These are phyloP conservation scores for Tulasnella calospora DNA, from an alignment of 768 basidiomycete species.

Conservation along the genomic window DNA sequence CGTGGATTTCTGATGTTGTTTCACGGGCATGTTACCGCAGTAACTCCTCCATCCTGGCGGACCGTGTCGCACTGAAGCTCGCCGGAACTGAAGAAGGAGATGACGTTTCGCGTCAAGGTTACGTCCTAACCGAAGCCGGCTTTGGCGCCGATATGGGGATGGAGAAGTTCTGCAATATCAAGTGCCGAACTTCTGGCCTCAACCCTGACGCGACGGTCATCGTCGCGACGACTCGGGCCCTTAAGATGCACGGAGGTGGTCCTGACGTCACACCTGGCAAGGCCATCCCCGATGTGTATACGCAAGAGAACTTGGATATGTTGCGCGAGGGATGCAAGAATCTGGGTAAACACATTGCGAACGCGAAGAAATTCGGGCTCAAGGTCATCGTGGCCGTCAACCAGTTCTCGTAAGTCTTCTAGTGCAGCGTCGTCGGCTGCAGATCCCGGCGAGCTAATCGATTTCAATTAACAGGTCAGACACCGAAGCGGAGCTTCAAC, in stretches of 20 bases:
- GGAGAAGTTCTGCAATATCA: conserved; percentile 99
- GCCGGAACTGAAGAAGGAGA: conserved; percentile 94
- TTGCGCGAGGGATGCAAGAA: conserved; percentile 92
- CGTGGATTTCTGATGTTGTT: conserved; percentile 5
- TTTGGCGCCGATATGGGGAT: conserved; percentile 99
- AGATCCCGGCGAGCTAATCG: not conserved
- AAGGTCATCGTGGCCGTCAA: conserved; percentile 97
- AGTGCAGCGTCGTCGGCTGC: not conserved
- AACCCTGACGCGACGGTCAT: conserved; percentile 91
- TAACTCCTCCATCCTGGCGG: conserved; percentile 98
- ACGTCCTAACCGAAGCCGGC: conserved; percentile 96
- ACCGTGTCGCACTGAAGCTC: conserved; percentile 92
- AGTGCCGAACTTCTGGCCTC: conserved; percentile 89
- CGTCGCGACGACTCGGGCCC: conserved; percentile 92
- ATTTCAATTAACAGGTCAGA: conserved; percentile 56
- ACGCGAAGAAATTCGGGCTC: conserved; percentile 90
- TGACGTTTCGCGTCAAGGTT: conserved; percentile 71
- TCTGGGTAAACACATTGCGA: conserved; percentile 87
- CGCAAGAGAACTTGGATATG: conserved; percentile 83
- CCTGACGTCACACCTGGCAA: conserved; percentile 96
- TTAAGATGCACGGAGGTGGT: conserved; percentile 99
- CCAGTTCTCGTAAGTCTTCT: conserved; percentile 70
- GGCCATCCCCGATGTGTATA: conserved; percentile 87
- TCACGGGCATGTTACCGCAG: conserved; percentile 33
- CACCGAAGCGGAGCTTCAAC: conserved; percentile 79